Base-by-base conservation (phyloP, 768 basidiomycete genomes). In the Termitomyces sp. region DNA sequence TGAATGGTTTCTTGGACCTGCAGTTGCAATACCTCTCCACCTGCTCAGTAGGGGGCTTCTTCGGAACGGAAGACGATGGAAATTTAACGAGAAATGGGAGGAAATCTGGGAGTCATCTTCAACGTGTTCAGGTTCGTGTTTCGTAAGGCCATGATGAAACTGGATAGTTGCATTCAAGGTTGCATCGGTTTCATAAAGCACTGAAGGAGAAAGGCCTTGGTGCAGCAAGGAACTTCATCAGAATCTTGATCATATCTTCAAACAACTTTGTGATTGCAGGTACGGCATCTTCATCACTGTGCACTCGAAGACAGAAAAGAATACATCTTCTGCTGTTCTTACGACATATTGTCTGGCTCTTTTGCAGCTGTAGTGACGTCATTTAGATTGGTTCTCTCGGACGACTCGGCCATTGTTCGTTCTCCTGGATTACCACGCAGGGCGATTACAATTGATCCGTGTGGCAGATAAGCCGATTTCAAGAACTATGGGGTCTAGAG, bases 1-100 rank as follows among this genome's bases (percentile, higher is more conserved):
- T 63, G 93, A 96, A 69, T 91, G 90, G 7, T 97, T 97, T 67
- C 83, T 98, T 24, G 87, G 92, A 64, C 93, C 93, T 7, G 83
- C 82, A n/a, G 75, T 87, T 19, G 68, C 75, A 21, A 70, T 70
- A 17, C 71, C 17, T 62, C 73, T 9, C 66, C 65, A 7, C 58
- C 69, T 15, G 73, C 77, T 53, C 71, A 78, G 54, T 80, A 82
- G 44, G 71, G 77, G 12, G 79, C 75, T 45, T 85, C 87, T 64
- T 83, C 87, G 2, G 82, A 84, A 64, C 70, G 80, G 55, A 94
- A 93, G 70, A 90, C 91, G 2, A 85, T 86, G 40, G 90, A 96
- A 32, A 68, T 96, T 93, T 66, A 86, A 97, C 61, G 67, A 76
- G 43, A 87, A 85, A 46, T 98, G 95, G 60, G 94, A 93, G 9